A percentile compares a stretch with the other conserved stretches of the same genome.
Evolutionary conservation across 1,139 yeast genomes (phyloP).

Genomic region (Yamadazyma siamensis): DNA sequence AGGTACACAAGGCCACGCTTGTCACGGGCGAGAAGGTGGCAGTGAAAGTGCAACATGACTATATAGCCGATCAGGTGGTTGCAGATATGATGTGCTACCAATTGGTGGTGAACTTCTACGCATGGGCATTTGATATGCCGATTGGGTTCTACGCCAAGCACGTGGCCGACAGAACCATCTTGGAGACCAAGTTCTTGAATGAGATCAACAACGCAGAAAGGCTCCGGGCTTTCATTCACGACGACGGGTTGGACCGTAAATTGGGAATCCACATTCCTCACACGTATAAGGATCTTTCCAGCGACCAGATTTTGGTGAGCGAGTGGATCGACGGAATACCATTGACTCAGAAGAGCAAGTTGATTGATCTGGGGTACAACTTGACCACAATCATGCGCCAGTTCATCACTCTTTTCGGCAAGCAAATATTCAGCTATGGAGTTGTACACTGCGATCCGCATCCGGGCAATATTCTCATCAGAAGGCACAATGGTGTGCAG

Average conservation of each 20-base stretch:
- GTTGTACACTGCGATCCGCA: conserved; percentile 80
- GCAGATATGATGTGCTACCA: conserved; percentile 61
- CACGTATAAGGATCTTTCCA: conserved; percentile 43
- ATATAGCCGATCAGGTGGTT: conserved; percentile 52
- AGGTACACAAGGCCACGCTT: conserved; percentile 59
- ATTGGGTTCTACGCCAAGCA: conserved; percentile 54
- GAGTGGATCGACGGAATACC: conserved; percentile 80
- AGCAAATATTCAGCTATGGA: conserved; percentile 74
- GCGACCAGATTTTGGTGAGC: conserved; percentile 52
- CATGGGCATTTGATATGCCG: conserved; percentile 61
- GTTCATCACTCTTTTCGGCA: conserved; percentile 55
- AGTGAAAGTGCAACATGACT: conserved; percentile 65
- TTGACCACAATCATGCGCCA: conserved; percentile 46
- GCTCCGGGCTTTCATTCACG: conserved; percentile 17
- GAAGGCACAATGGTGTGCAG: conserved; percentile 37
- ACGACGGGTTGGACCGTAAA: conserved; percentile 20
- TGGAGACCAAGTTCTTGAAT: conserved; percentile 59
- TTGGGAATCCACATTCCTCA: conserved; percentile 46
- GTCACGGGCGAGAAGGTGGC: conserved; percentile 56
- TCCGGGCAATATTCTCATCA: conserved; percentile 69
- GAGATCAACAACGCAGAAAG: conserved; percentile 52
- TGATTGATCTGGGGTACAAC: conserved; percentile 41
- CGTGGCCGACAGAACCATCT: conserved; percentile 52
- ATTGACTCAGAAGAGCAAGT: conserved; percentile 41
- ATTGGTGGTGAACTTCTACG: conserved; percentile 51